phyloP scores from a whole-genome alignment of 2,329 filamentous ascomycete species.

The Chalara sp. region DNA sequence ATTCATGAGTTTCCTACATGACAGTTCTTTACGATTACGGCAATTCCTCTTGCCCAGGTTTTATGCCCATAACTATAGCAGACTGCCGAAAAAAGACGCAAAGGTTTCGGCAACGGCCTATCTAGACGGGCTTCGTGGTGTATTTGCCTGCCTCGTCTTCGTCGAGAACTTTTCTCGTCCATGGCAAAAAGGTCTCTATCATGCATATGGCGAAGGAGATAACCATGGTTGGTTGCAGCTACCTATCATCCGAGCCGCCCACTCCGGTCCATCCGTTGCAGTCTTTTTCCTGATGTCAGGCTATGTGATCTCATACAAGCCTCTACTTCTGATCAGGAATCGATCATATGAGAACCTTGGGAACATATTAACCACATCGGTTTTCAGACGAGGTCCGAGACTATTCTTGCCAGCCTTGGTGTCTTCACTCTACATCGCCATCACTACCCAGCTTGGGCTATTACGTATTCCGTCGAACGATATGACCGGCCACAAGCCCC shows the following conservation, averaged over 20 bases:
- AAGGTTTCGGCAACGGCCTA: slow-evolving; percentile 33
- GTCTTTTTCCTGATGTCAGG: slow-evolving; percentile 44
- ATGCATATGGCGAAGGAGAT: slow-evolving; percentile 20
- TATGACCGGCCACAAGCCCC: slow-evolving; percentile 22
- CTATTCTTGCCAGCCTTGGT: slow-evolving; percentile 39
- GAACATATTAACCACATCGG: slow-evolving; percentile 36
- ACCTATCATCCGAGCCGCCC: slow-evolving; percentile 37
- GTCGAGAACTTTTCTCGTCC: slow-evolving; percentile 11
- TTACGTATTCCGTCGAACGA: slow-evolving; percentile 20
- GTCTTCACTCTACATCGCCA: slow-evolving; percentile 37
- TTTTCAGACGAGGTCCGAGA: slow-evolving; percentile 39
- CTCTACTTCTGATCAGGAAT: slow-evolving; percentile 24
- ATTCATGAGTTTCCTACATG: too few relatives aligned
- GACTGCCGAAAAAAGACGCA: background rate
- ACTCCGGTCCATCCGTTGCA: slow-evolving; percentile 37
- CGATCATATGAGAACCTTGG: slow-evolving; percentile 24
- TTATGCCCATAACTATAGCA: too few relatives aligned
- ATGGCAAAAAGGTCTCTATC: slow-evolving; percentile 9
- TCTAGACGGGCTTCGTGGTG: slow-evolving; percentile 39
- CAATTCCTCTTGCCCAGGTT: too few relatives aligned
- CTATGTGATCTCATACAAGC: slow-evolving; percentile 36
- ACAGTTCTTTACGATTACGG: too few relatives aligned
- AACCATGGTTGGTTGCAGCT: slow-evolving; percentile 31
- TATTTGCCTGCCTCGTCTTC: slow-evolving; percentile 27
- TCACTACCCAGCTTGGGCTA: slow-evolving; percentile 37